Conservation (phyloP, 352 stramenopile species). For the Phytophthora hybrid region DNA sequence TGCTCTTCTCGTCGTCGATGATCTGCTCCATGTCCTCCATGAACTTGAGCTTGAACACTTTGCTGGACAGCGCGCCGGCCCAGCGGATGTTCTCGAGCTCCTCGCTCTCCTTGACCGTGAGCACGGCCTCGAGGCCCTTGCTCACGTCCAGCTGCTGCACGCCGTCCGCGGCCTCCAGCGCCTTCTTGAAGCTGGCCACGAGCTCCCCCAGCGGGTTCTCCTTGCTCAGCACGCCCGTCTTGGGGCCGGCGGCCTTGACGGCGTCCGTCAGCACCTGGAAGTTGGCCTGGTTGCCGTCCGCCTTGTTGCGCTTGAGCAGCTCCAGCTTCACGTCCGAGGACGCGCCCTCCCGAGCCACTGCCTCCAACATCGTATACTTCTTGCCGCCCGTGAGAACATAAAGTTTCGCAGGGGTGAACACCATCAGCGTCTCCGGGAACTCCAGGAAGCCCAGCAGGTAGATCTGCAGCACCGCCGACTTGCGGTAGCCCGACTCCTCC, state of each 20-base stretch:
- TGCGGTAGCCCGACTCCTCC: constrained; percentile 90
- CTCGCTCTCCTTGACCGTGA: constrained; percentile 86
- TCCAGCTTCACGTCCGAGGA: constrained; percentile 72
- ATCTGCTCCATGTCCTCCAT: constrained; percentile 98
- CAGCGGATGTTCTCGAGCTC: constrained; percentile 94
- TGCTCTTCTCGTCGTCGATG: constrained; percentile 96
- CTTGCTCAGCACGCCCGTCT: constrained; percentile 89
- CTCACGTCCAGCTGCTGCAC: constrained; percentile 88
- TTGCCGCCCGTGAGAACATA: constrained; percentile 90
- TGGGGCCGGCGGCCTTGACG: constrained; percentile 65
- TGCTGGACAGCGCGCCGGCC: constrained; percentile 95
- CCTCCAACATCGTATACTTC: constrained; percentile 90
- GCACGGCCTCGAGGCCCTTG: constrained; percentile 86
- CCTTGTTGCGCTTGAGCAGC: constrained; percentile 89
- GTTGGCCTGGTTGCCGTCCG: constrained; percentile 82
- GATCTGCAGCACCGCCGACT: constrained; percentile 91
- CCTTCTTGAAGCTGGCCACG: constrained; percentile 83
- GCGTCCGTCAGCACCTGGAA: constrained; percentile 78
- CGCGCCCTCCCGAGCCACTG: constrained; percentile 69
- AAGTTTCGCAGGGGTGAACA: constrained; percentile 88
- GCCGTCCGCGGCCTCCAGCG: constrained; percentile 60
- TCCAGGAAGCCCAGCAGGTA: constrained; percentile 93
- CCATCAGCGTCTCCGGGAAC: constrained; percentile 93
- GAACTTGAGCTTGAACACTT: constrained; percentile 99
- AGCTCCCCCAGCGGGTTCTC: constrained; percentile 89